Base-by-base conservation (phyloP, 805 yeast species). In the Saturnispora hagleri region DNA sequence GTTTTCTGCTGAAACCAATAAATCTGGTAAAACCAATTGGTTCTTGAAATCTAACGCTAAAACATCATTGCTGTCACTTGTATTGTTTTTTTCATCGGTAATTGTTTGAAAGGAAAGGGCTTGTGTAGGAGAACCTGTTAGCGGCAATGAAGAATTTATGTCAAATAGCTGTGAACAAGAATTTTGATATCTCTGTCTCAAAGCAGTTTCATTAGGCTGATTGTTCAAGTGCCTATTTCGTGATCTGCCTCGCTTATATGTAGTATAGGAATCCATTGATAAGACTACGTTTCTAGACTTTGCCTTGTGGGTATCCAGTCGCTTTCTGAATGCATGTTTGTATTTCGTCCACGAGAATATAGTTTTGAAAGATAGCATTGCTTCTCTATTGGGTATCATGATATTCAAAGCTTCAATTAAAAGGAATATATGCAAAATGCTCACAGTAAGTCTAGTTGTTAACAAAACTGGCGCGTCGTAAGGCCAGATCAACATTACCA, bases 401-500 rank as follows among this genome's bases (percentile, higher is more conserved):
- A 65, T 64, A 47, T 66, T 64, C 12, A 68, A 48, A 4, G 66
- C 69, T 46, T 68, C 70, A 7, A 68, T 56, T 8, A 66, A 55
- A 27, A 68, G 59, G 8, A 65, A 59, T 13, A 63, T 47, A 51
- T 68, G 66, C 15, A 68, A 61, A 4, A 65, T 51, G 28, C 65
- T 64, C 8, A 68, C 66, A n/a, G 64, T 53, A 27, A 61, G 58
- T 49, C 69, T 60, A 1, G 71, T 69, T 36, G 67, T 55, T 42
- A 65, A 62, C 38, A 69, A 83, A 3, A 84, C 73, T 1, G 84
- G 73, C n/a, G 86, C 78, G 62, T 93, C 97, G 62, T 93, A 93
- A 0, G 96, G 93, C 99, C 99, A 93, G 35, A 93, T 91, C 33
- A 93, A 72, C 90, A 91, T 91, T 34, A 93, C 73, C 18, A 93